Evolutionary conservation across 768 basidiomycete genomes (phyloP), one percentile per base, ranked within the genome.

Genomic region (Trametes punicea): DNA sequence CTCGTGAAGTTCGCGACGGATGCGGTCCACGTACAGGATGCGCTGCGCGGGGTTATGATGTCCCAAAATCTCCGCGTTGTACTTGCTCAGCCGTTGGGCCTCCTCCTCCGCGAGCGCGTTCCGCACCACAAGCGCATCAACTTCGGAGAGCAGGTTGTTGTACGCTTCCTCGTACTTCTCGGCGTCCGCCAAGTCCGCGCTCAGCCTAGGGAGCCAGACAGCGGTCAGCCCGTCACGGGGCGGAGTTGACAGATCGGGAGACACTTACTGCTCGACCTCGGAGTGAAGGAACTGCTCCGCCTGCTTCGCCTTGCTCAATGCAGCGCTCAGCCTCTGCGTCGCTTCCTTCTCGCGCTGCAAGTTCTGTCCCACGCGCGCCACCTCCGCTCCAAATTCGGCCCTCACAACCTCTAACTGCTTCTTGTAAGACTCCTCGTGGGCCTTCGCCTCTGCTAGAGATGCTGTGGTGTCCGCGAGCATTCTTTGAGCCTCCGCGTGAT

Each of bases 1-100:
- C 52, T 91, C 85, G 2, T 90, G 82, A 46, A 95, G 73, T 67
- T 96, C 93, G 53, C 79, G 74, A 31, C 93, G 79, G 49, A 97
- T 83, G 51, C 84, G 79, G 56, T 95, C 94, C 15, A 97, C 84
- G 62, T 96, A 95, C 68, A 84, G 76, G 64, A 97, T 93, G 56
- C 84, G 82, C 70, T 96, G 93, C 1, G 84, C 83, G 8, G 90
- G 88, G 65, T 95, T 94, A 30, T 80, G 78, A 66, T 95, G 93
- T 0, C 90, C 83, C 16, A 93, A 73, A 55, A 96, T 88, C 67
- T 93, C 84, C 0, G 90, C 88, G 60, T 95, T 95, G 73, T 92
- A 87, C 64, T 77, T 79, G 61, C 88, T 84, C 39, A 96, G 77
- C n/a, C 77, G 74, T 34, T 80, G 75, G 0, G 88, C 83, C 67